These are phyloP conservation scores for Monascus ruber DNA, from an alignment of 2,329 filamentous ascomycete genomes.

Conservation along the genomic window DNA sequence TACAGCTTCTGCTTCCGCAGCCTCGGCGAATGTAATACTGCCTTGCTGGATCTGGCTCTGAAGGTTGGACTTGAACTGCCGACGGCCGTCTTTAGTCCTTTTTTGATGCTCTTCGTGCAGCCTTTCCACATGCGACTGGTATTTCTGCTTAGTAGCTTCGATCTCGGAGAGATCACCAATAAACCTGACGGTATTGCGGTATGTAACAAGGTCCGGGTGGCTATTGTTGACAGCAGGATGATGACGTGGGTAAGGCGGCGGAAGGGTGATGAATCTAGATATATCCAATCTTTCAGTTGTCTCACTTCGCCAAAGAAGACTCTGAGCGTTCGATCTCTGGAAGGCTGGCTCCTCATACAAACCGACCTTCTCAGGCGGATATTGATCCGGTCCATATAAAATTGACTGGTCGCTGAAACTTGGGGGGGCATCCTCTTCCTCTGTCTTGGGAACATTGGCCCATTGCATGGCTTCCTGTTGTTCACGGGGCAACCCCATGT, in stretches of 20 bases:
- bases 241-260: conserved; percentile 86
- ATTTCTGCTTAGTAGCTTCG: conserved; percentile 49
- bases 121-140: conserved; percentile 39
- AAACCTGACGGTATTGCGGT: conserved; percentile 60
- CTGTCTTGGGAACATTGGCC: conserved; percentile 21
- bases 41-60: conserved; percentile 68
- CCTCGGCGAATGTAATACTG: conserved; percentile 70
- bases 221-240: conserved; percentile 94
- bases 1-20: conserved; percentile 68
- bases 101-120: conserved; percentile 42
- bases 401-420: conserved; percentile 13
- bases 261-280: conserved; percentile 81
- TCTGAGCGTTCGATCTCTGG: conserved; percentile 7
- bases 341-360: conserved; percentile 38
- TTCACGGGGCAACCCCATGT: conserved; percentile 83
- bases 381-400: conserved; percentile 44
- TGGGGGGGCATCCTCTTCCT: conserved; percentile 11
- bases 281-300: conserved; percentile 61
- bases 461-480: conserved; percentile 61
- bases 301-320: conserved; percentile 7
- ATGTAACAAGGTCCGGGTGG: conserved; percentile 75
- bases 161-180: conserved; percentile 65
- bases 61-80: conserved; percentile 60
- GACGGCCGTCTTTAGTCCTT: conserved; percentile 48
- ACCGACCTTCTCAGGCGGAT: conserved; percentile 54